Base-by-base conservation (phyloP, 2,329 filamentous ascomycete genomes). In the Sphaerulina populicola region DNA sequence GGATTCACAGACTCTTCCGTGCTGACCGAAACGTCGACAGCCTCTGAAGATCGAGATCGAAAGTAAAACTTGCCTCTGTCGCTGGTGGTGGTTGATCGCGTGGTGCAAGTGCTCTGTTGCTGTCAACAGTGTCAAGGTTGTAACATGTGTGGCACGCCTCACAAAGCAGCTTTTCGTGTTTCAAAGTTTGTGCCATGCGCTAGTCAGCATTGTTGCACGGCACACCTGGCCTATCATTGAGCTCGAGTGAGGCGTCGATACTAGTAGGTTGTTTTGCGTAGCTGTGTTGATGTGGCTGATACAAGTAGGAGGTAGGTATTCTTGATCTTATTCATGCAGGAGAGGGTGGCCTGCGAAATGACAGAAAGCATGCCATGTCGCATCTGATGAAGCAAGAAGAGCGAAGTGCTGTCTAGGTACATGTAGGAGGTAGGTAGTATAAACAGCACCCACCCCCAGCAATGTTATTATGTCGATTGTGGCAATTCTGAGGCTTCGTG, bases 141-240 rank as follows among this genome's bases (percentile, higher is more conserved):
- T n/a, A n/a, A n/a, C n/a, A n/a, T n/a, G n/a, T 45, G n/a, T 18
- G 18, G 35, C 3, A 37, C 27, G 35, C 33, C 30, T 31, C 46
- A 43, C 39, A 30, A n/a, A n/a, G 40, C 41, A 53, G 41, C 46
- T 44, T 35, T 44, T 23, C 42, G 18, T 49, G 51, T 52, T 56
- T 51, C 51, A 53, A 33, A 52, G 38, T 47, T 49, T 27, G 47
- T 47, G 44, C 40, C 44, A 39, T 40, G 44, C 44, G 44, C 46
- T 38, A 50, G 49, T 56, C 47, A 49, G 37, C 39, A 45, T 43
- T 41, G 30, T 21, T 44, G 33, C 35, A 30, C 46, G 46, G 43
- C 46, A 44, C 46, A 27, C 44, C 30, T 37, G 42, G 27, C 51
- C 47, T 46, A 37, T 50, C 14, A 33, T 18, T 41, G 46, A 42